These are phyloP conservation scores for Cytidiella melzeri DNA, from an alignment of 768 basidiomycete genomes.

Conservation along the genomic window DNA sequence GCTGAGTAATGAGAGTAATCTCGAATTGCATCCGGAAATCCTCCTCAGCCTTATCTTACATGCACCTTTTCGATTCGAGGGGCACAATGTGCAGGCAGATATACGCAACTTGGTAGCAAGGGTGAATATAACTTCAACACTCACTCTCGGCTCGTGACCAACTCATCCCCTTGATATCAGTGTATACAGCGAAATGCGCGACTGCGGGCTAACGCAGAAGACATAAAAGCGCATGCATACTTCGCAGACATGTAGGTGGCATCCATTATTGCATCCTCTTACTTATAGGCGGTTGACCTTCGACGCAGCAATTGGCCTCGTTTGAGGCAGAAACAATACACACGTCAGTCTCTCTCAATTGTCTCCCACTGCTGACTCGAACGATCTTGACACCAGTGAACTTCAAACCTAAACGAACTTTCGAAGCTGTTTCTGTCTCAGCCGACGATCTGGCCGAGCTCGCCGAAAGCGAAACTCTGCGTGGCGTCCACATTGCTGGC, in stretches of 20 bases:
- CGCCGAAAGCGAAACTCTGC: constrained; percentile 7
- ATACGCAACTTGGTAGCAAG: background rate
- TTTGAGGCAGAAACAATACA: constrained; percentile 15
- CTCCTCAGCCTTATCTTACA: constrained; percentile 31
- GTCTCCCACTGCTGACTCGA: too few species aligned
- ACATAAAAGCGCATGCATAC: constrained; percentile 42
- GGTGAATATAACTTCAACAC: too few species aligned
- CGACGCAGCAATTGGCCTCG: constrained; percentile 9
- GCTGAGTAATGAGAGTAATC: constrained; percentile 10
- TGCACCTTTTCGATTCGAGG: constrained; percentile 23
- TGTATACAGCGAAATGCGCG: constrained; percentile 53
- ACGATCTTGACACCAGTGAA: too few species aligned
- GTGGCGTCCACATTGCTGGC: constrained; percentile 12
- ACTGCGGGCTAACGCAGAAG: constrained; percentile 34
- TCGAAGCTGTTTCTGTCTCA: background rate
- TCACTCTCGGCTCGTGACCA: too few species aligned
- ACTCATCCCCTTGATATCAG: constrained; percentile 23
- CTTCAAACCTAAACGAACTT: background rate
- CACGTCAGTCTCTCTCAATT: constrained; percentile 2
- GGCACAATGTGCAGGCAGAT: constrained; percentile 7
- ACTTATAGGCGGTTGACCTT: background rate
- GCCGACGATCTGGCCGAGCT: background rate
- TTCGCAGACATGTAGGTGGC: constrained; percentile 41
- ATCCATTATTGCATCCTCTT: background rate
- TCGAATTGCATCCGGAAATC: constrained; percentile 17